These are phyloP conservation scores for Talinum fruticosum DNA, from an alignment of 148 eudicot species.

Conservation along the genomic window DNA sequence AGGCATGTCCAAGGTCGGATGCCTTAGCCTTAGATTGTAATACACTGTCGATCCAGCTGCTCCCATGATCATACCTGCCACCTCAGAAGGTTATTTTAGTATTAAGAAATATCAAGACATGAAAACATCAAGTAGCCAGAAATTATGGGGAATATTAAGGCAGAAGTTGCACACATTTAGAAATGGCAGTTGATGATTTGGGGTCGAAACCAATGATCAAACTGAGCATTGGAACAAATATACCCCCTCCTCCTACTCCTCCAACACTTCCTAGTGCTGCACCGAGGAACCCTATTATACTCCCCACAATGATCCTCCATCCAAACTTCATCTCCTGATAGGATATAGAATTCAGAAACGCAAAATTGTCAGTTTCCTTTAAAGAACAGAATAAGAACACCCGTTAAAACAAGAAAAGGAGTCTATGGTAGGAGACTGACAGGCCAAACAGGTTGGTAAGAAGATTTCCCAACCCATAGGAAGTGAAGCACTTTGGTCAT, in stretches of 20 bases:
- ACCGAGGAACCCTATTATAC: constrained; percentile 52
- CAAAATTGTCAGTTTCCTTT: not conserved
- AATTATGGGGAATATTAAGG: not conserved
- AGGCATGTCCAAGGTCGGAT: constrained; percentile 65
- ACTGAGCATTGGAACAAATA: constrained; percentile 61
- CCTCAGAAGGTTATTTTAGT: not conserved
- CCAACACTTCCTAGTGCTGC: constrained; percentile 64
- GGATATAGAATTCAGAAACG: not conserved
- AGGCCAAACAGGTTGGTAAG: constrained; percentile 57
- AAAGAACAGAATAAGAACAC: not conserved
- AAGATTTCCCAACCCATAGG: constrained; percentile 47
- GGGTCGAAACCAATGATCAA: constrained; percentile 62
- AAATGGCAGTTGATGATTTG: constrained; percentile 63
- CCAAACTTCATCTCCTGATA: constrained; percentile 52
- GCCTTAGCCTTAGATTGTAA: constrained; percentile 50
- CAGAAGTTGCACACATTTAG: constrained; percentile 40
- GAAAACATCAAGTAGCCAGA: no score
- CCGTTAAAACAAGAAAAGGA: not conserved
- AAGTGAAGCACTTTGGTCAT: constrained; percentile 33
- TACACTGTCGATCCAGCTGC: constrained; percentile 62
- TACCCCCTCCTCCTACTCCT: constrained; percentile 65
- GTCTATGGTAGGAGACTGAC: constrained; percentile 23
- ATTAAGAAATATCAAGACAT: not conserved
- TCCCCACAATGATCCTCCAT: constrained; percentile 50
- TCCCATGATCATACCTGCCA: constrained; percentile 75